Base-by-base conservation (phyloP, 73 alveolate genomes). In the Blepharisma stoltei region DNA sequence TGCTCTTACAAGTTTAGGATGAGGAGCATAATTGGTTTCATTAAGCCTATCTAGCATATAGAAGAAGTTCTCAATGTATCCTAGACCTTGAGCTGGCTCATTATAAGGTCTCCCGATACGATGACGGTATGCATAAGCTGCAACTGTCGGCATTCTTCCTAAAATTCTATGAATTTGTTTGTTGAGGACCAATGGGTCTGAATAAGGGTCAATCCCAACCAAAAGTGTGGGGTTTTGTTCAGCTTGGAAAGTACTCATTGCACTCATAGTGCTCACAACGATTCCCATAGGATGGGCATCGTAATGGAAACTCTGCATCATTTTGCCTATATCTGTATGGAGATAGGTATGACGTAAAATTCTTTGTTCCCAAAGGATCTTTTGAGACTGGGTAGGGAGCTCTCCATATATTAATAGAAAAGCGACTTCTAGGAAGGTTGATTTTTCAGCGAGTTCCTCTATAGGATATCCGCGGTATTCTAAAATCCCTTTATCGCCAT, bases 251-350 rank as follows among this genome's bases (percentile, higher is more conserved):
- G 98, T 90, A 18, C 93, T 78, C 66, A 86, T 66, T 5, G 96
- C 97, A 14, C 97, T 88, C 88, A 93, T 78, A n/a, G 96, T 76
- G 27, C 96, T 70, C 20, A 88, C 88, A 70, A 93, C 85, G 93
- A 93, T 93, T 43, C 97, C 98, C 98, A 93, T 93, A 6, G 98
- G 98, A 75, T 93, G 98, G 44, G 98, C 96, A 76, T 93, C 98
- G 76, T 90, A 89, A 60, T 96, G 84, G 89, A 87, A 90, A 75
- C 89, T 54, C 65, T 84, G 82, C 80, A 93, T 85, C 89, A 93
- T 71, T 76, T 60, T 71, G 11, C 77, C 82, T 9, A 69, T 43
- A n/a, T 69, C 55, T 44, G 79, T 18, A 66, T 76, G 83, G 0
- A 76, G 11, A 32, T 6, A 20, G 21, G 71, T 44, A 44, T 76